Conservation (phyloP, 2,329 filamentous ascomycete species). For the Phialophora chinensis region DNA sequence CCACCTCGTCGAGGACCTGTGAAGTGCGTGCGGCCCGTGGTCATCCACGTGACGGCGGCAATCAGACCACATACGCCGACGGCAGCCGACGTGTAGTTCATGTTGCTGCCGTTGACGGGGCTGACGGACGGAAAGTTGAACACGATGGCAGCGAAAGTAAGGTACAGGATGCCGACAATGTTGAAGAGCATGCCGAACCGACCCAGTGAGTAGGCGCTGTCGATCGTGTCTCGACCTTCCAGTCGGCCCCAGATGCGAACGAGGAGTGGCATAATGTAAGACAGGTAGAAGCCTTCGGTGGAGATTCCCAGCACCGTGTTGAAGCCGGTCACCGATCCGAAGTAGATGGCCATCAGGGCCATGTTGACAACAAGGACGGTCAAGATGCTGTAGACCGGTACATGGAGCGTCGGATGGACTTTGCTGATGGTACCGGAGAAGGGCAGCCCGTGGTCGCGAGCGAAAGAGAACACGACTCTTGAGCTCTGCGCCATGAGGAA, state of each 20-base stretch:
- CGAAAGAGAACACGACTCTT: constrained; percentile 49
- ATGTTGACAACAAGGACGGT: constrained; percentile 53
- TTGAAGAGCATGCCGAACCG: constrained; percentile 55
- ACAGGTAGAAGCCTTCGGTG: constrained; percentile 64
- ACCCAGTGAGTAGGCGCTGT: constrained; percentile 46
- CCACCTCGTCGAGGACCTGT: constrained; percentile 23
- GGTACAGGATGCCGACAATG: constrained; percentile 56
- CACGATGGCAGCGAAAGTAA: constrained; percentile 60
- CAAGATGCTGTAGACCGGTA: constrained; percentile 45
- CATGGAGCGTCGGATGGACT: constrained; percentile 54
- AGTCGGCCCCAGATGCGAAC: constrained; percentile 57
- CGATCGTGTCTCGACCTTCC: constrained; percentile 46
- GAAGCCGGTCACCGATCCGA: constrained; percentile 61
- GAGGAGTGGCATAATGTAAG: constrained; percentile 62
- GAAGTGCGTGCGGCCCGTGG: constrained; percentile 18
- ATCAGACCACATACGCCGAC: constrained; percentile 61
- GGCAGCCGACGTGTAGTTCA: constrained; percentile 61
- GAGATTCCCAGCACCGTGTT: constrained; percentile 63
- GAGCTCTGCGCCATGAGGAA: constrained; percentile 56
- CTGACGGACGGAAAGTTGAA: constrained; percentile 61
- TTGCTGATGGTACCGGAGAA: constrained; percentile 39
- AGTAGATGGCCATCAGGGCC: constrained; percentile 61
- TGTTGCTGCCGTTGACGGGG: constrained; percentile 59
- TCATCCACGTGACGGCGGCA: constrained; percentile 38
- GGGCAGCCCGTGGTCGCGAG: constrained; percentile 35